Evolutionary conservation across 2,329 filamentous ascomycete species (phyloP).

Genomic region (Hawksworthiomyces lignivorus): DNA sequence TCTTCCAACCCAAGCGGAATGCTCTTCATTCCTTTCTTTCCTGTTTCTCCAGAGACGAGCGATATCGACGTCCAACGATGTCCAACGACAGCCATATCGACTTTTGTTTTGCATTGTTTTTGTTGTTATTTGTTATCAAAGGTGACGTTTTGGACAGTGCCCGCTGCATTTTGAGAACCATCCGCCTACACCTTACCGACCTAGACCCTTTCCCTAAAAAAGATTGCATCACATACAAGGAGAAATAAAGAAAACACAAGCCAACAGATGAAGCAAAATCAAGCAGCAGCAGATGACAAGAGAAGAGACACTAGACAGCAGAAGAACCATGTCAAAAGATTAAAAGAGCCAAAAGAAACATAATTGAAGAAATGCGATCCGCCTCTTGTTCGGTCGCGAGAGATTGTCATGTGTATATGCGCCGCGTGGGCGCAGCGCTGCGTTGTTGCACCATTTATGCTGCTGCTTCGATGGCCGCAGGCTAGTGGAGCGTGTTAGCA

Average conservation of each 20-base stretch:
- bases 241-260: conserved; percentile 9
- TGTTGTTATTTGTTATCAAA: background rate
- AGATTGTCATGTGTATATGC: too few relatives aligned
- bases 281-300: background rate
- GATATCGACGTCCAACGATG: too few relatives aligned
- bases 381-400: too few relatives aligned
- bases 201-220: background rate
- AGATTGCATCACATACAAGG: conserved; percentile 4
- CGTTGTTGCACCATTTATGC: conserved; percentile 4
- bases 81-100: too few relatives aligned
- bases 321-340: background rate
- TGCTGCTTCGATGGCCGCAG: conserved; percentile 13
- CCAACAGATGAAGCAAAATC: background rate
- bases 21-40: background rate
- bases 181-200: background rate
- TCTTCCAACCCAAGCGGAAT: too few relatives aligned
- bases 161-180: too few relatives aligned
- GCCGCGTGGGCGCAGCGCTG: background rate
- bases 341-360: background rate
- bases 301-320: background rate
- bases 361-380: too few relatives aligned
- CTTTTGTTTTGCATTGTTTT: background rate
- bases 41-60: too few relatives aligned
- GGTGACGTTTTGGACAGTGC: too few relatives aligned
- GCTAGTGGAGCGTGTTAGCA: conserved; percentile 4